Conservation (phyloP, 306 rosid species). For the Cucurbita ficifolia region DNA sequence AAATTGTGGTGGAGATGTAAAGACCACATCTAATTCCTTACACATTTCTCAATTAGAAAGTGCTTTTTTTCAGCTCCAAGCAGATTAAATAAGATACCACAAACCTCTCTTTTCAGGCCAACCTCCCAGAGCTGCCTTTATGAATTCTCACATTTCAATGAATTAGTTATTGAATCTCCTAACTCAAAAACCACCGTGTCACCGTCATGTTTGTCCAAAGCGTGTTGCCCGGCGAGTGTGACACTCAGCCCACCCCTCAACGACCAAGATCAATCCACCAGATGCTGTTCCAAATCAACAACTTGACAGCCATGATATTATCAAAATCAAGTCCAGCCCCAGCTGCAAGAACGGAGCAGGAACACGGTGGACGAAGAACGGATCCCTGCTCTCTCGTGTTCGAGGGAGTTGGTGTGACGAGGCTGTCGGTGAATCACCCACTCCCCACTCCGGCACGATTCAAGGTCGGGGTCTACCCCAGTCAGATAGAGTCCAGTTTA, state of each 20-base stretch:
- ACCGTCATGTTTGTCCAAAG: too few species aligned
- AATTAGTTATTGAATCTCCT: conserved; percentile 9
- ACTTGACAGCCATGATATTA: not conserved
- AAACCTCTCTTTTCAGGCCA: conserved; percentile 17
- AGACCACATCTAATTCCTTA: conserved; percentile 55
- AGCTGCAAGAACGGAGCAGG: not conserved
- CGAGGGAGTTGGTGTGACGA: not conserved
- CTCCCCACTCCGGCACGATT: conserved; percentile 1
- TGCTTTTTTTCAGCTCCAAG: conserved; percentile 25
- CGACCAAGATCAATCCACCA: conserved; percentile 6
- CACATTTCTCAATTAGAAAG: conserved; percentile 44
- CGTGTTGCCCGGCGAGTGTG: too few species aligned
- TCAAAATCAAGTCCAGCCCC: not conserved
- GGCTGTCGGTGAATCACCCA: not conserved
- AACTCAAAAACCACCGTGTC: not conserved
- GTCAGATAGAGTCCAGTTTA: conserved; percentile 11
- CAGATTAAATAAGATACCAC: conserved; percentile 38
- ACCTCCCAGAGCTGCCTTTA: conserved; percentile 25
- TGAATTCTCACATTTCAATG: conserved; percentile 21
- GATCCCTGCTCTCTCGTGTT: not conserved
- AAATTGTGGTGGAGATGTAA: conserved; percentile 71
- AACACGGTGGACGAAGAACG: not conserved
- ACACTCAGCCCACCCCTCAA: conserved; percentile 2
- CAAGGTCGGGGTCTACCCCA: conserved; percentile 7
- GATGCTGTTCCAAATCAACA: not conserved